Conservation (phyloP, 352 stramenopile genomes). For the Globisporangium sylvaticum region DNA sequence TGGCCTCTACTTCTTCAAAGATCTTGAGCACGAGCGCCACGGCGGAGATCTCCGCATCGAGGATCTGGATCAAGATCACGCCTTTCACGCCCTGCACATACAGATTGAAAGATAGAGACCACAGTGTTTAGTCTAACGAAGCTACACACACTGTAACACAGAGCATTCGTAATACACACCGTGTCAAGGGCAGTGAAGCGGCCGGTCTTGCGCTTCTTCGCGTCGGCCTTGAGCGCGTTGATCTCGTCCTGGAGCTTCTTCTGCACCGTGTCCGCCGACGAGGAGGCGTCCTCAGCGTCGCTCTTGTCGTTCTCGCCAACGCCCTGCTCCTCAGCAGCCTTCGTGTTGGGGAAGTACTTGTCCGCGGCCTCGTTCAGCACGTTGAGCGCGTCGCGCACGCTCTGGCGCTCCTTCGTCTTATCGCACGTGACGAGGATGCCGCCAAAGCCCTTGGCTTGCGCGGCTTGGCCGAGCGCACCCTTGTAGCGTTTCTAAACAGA, state of each 20-base stretch:
- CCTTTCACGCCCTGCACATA: slow-evolving; percentile 48
- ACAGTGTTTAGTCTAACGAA: background rate
- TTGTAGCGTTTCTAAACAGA: slow-evolving; percentile 57
- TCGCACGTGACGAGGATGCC: slow-evolving; percentile 74
- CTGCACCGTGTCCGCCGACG: slow-evolving; percentile 38
- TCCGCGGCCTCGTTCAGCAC: slow-evolving; percentile 74
- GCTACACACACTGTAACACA: background rate
- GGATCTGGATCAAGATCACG: slow-evolving; percentile 62
- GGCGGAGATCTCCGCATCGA: slow-evolving; percentile 45
- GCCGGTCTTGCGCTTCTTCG: slow-evolving; percentile 54
- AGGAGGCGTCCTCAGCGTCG: slow-evolving; percentile 11
- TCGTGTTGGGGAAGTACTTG: slow-evolving; percentile 38
- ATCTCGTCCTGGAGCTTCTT: slow-evolving; percentile 73
- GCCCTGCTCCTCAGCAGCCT: slow-evolving; percentile 14
- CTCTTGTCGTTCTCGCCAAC: slow-evolving; percentile 18
- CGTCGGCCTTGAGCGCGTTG: slow-evolving; percentile 47
- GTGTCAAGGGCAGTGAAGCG: slow-evolving; percentile 71
- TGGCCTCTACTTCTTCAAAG: slow-evolving; percentile 53
- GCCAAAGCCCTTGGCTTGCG: slow-evolving; percentile 53
- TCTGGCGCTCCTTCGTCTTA: slow-evolving; percentile 72
- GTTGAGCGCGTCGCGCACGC: slow-evolving; percentile 66
- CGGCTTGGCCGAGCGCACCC: slow-evolving; percentile 34
- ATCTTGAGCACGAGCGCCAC: slow-evolving; percentile 50
- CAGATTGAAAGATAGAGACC: background rate
- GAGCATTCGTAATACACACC: slow-evolving; percentile 2